Evolutionary conservation across 129 eudicot species (phyloP).

Genomic region (Ambrosia trifida): DNA sequence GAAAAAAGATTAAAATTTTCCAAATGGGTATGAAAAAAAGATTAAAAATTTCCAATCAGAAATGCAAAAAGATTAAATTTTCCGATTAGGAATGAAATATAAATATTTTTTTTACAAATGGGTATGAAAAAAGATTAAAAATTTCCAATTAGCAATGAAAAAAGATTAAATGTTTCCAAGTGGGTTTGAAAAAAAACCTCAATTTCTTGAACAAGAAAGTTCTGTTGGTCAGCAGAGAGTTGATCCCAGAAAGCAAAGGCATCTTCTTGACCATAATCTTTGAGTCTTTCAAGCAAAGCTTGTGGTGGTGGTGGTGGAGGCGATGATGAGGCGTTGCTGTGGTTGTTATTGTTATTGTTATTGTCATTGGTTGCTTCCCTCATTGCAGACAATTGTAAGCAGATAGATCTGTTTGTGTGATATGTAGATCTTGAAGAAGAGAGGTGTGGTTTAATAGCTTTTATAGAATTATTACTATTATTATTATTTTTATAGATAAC

Average conservation of each 20-base stretch:
- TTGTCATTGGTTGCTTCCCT: constrained; percentile 43
- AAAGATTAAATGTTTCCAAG: too few species aligned
- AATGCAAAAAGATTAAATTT: neutral
- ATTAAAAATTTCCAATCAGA: too few species aligned
- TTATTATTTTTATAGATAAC: constrained; percentile 17
- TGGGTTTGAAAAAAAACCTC: constrained; percentile 43
- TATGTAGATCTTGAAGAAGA: constrained; percentile 38
- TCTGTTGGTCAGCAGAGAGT: constrained; percentile 78
- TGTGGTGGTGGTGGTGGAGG: constrained; percentile 79
- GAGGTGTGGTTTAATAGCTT: neutral
- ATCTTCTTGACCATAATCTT: constrained; percentile 98
- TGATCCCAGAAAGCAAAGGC: constrained; percentile 93
- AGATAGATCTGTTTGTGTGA: constrained; percentile 6
- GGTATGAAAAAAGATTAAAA: too few species aligned
- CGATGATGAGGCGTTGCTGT: constrained; percentile 44
- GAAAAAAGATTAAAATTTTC: too few species aligned
- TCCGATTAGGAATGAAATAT: too few species aligned
- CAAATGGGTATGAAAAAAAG: too few species aligned
- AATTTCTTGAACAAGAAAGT: constrained; percentile 74
- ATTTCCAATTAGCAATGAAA: too few species aligned
- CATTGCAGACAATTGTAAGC: constrained; percentile 35
- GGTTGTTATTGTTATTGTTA: constrained; percentile 3
- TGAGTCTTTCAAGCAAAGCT: constrained; percentile 77
- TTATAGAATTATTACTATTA: too few species aligned
- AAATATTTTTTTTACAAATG: too few species aligned